Evolutionary conservation across 2,329 filamentous ascomycete genomes (phyloP), one percentile per base, ranked within the genome.

Genomic region (Pyricularia sp.): DNA sequence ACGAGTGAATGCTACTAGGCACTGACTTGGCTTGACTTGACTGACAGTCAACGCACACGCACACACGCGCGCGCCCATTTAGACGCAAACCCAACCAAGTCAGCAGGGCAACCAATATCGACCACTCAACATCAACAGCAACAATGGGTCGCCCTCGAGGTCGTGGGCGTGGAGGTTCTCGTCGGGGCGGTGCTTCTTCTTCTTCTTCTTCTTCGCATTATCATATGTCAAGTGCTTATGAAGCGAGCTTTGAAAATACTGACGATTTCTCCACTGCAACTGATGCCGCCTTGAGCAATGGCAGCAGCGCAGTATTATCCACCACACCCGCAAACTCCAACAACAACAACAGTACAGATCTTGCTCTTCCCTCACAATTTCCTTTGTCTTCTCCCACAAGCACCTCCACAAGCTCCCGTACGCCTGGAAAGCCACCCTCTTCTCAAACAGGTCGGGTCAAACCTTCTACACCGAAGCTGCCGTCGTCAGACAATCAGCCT

Each of bases 101-200:
- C 53, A 57, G 22, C 53, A 57, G 53, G 53, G n/a, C 53, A 57
- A 12, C 53, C 22, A 59, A 59, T 28, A 59, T 28, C 62, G 33
- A 12, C 35, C 40, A 57, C 35, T 19, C 53, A 44, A 33, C 24
- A 31, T 3, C 59, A 64, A 13, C 61, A 62, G 49, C 49, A 53
- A 22, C 57, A 60, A 70, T 69, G 68, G 69, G 69, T 49, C 66
- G 68, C 26, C 62, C 60, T 57, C 65, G 69, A 63, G 67, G 66
- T 30, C 60, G 60, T 60, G 65, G 63, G 65, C 67, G 69, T 19
- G 63, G 63, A 55, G 63, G 53, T 35, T 60, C 31, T 62, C 69
- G 69, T 49, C 66, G 67, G 44, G 30, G 55, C 35, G 53, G 61
- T 65, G 33, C 44, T 30, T 49, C 40, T 31, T 49, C 60, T 30